These are phyloP conservation scores for Hypoxylon trugodes DNA, from an alignment of 495 filamentous ascomycete genomes.

Conservation along the genomic window DNA sequence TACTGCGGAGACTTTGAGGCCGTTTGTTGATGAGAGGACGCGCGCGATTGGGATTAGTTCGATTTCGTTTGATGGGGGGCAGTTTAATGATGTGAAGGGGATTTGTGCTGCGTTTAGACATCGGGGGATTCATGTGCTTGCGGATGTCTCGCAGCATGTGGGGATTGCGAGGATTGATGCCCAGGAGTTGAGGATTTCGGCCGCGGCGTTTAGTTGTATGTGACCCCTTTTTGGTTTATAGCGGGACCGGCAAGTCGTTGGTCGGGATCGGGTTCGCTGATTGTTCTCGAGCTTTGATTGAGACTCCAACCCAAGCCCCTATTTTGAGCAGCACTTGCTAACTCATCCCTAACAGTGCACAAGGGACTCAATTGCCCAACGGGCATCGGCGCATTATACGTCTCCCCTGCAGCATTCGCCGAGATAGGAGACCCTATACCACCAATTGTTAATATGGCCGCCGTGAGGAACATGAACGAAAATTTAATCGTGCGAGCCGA, in stretches of 20 bases:
- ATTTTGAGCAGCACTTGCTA: no score
- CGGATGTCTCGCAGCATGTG: constrained; percentile 35
- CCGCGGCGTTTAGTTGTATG: constrained; percentile 35
- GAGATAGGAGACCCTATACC: constrained; percentile 22
- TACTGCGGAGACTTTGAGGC: constrained; percentile 23
- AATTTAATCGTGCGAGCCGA: constrained; percentile 6
- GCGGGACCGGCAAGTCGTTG: no score
- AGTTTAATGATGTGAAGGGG: constrained; percentile 26
- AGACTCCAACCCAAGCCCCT: no score
- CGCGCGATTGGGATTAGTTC: constrained; percentile 34
- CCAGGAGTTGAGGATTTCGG: constrained; percentile 26
- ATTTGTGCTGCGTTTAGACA: constrained; percentile 29
- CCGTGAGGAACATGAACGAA: constrained; percentile 11
- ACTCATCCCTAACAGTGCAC: no score
- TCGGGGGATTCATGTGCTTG: constrained; percentile 30
- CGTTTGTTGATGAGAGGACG: constrained; percentile 33
- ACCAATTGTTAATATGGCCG: constrained; percentile 32
- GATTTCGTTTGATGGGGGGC: constrained; percentile 28
- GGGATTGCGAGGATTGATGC: constrained; percentile 34
- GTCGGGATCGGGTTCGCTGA: no score
- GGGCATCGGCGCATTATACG: constrained; percentile 36
- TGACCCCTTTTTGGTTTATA: no score
- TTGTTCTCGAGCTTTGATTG: no score
- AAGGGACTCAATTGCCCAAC: constrained; percentile 38
- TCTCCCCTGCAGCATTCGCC: constrained; percentile 17